Conservation (phyloP, 1,139 yeast species). For the Magnusiomyces sp. region DNA sequence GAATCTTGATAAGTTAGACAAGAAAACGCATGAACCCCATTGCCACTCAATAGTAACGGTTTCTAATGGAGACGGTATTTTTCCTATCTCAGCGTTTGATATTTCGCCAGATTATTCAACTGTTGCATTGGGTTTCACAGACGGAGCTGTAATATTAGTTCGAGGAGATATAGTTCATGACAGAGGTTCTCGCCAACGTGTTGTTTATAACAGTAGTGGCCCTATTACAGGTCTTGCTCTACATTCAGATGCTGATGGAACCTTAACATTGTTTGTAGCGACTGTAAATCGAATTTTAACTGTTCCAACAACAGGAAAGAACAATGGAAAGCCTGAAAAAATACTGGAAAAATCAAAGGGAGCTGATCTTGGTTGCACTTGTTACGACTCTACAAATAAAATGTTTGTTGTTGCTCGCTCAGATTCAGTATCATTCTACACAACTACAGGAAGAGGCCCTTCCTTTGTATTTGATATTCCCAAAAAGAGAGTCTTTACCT, state of each 20-base stretch:
- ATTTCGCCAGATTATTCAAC: constrained; percentile 52
- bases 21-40: constrained; percentile 29
- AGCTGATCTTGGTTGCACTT: constrained; percentile 62
- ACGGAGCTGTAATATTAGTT: constrained; percentile 74
- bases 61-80: constrained; percentile 54
- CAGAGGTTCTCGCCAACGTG: constrained; percentile 80
- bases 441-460: constrained; percentile 46
- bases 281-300: constrained; percentile 66
- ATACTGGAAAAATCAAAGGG: constrained; percentile 58
- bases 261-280: constrained; percentile 44
- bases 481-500: constrained; percentile 46
- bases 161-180: constrained; percentile 87
- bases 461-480: constrained; percentile 51
- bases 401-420: constrained; percentile 46
- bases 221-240: constrained; percentile 76
- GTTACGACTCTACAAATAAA: constrained; percentile 23
- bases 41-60: constrained; percentile 38
- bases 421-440: constrained; percentile 46
- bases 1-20: constrained; percentile 46
- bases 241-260: constrained; percentile 34
- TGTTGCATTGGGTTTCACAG: constrained; percentile 75
- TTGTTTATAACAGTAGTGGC: constrained; percentile 53
- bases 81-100: constrained; percentile 62
- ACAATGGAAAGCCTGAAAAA: constrained; percentile 57
- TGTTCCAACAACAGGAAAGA: constrained; percentile 71